Evolutionary conservation across 1,139 yeast genomes (phyloP), one percentile per base, ranked within the genome.

Genomic region (Debaryomycetaceae sp.): DNA sequence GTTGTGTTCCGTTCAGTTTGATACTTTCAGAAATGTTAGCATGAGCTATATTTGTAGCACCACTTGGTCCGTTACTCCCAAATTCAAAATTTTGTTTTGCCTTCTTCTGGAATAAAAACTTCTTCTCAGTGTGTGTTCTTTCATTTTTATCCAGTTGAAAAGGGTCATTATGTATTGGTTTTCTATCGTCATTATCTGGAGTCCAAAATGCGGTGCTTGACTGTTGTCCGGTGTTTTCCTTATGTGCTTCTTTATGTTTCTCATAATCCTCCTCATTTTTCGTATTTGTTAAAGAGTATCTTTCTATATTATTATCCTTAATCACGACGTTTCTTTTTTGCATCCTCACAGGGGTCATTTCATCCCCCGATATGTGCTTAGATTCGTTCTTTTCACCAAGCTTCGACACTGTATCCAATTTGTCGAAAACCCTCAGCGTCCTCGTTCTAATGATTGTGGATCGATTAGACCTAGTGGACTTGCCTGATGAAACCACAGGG

Each of bases 401-500:
- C 34, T 50, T 46, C 11, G 58, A 52, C 5, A 54, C 61, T 6
- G 53, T 46, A 31, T 56, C 62, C 23, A 56, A 39, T 34, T 50
- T 44, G 30, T 57, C 62, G 41, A 49, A 49, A 2, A 55, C 50
- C 39, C 55, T 45, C 58, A 56, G 58, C 7, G 60, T 47, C 23
- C 53, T 34, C 33, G 48, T 38, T 37, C 45, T 49, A 13, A 38
- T 36, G 24, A 39, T 49, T 37, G 42, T 37, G 9, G 42, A 33
- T 24, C 45, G 41, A 36, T 39, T 40, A 33, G 48, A 38, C 41
- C 42, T 43, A 31, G 47, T 34, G 4, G 42, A 23, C 34, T 38
- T 34, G 4, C 24, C 24, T 3, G 62, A 49, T 4, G 68, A 58
- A 33, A 56, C 58, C 6, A 63, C 60, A 5, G 65, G 58, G 33